Evolutionary conservation across 2,329 filamentous ascomycete genomes (phyloP).

Genomic region (Septoria petroselini): DNA sequence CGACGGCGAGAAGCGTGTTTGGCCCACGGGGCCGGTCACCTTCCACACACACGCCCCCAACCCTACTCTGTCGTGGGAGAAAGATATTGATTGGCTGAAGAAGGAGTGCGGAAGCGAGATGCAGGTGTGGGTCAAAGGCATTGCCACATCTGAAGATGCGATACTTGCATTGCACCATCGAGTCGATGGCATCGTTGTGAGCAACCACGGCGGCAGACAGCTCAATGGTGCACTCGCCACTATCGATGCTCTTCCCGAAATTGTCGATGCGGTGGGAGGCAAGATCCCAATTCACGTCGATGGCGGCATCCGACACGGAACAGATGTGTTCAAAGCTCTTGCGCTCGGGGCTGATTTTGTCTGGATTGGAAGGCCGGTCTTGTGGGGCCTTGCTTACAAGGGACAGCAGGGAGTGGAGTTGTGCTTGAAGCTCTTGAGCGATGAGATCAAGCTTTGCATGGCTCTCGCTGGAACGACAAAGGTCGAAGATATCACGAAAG

Average conservation of each 20-base stretch:
- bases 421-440: constrained; percentile 44
- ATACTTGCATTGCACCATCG: constrained; percentile 45
- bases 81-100: constrained; percentile 51
- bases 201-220: constrained; percentile 58
- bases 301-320: constrained; percentile 54
- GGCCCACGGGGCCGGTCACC: constrained; percentile 38
- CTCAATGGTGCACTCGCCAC: constrained; percentile 55
- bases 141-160: constrained; percentile 44
- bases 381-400: constrained; percentile 50
- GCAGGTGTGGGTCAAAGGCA: constrained; percentile 50
- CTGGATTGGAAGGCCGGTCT: constrained; percentile 49
- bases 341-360: constrained; percentile 52
- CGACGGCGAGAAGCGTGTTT: constrained; percentile 32
- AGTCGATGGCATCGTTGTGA: constrained; percentile 46
- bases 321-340: constrained; percentile 58
- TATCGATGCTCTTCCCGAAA: constrained; percentile 49
- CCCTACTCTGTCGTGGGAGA: constrained; percentile 47
- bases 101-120: constrained; percentile 45
- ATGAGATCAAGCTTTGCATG: constrained; percentile 43
- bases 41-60: constrained; percentile 44
- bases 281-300: constrained; percentile 62
- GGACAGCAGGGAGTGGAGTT: constrained; percentile 41
- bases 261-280: constrained; percentile 41
- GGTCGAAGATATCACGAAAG: constrained; percentile 40
- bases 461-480: constrained; percentile 41